Base-by-base conservation (phyloP, 2,329 filamentous ascomycete genomes). In the Taxawa tesnikishii region DNA sequence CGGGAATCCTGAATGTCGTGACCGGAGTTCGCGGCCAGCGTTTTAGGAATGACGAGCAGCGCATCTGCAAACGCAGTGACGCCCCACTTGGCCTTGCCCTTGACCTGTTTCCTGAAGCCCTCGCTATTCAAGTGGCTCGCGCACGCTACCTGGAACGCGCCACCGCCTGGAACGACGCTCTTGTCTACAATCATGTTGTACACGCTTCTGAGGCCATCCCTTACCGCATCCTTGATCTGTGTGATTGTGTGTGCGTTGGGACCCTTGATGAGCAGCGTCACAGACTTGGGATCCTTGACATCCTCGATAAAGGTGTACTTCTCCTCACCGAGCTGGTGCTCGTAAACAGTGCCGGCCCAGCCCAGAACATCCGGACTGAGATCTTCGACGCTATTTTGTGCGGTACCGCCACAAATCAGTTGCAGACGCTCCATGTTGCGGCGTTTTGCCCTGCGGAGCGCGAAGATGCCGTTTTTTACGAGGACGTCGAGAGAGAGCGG, bases 171-270 rank as follows among this genome's bases (percentile, higher is more conserved):
- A 15, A 98, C 84, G 13, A 98, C 90, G 45, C 82, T 88, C 61
- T 79, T 76, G 57, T 98, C 90, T n/a, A 96, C 88, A 56, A 98
- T 96, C 70, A 93, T 94, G 68, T 98, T 98, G 73, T 94, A 96
- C 30, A 96, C 90, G 55, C 84, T 93, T 52, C 90, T 76, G 45
- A 98, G 70, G 40, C 90, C 90, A 54, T 98, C 90, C 33, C 90
- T 76, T 27, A 96, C 90, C 3, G 90, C 90, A 54, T 98, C 90
- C 43, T 85, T 93, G 51, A 98, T 85, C 60, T 98, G 90, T 10
- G 82, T 77, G 49, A 98, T 98, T 39, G 88, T 96, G 66, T 98
- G 90, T 51, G 78, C 70, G 61, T 98, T 98, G 42, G 90, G 90
- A 15, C 90, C 90, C 69, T 96, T 98, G 69, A 98, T 96, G 50